Percentiles rank a stretch among this genome's conserved stretches.
phyloP scores from a whole-genome alignment of 2,329 filamentous ascomycete species.

The Ceratocystis ficicola region DNA sequence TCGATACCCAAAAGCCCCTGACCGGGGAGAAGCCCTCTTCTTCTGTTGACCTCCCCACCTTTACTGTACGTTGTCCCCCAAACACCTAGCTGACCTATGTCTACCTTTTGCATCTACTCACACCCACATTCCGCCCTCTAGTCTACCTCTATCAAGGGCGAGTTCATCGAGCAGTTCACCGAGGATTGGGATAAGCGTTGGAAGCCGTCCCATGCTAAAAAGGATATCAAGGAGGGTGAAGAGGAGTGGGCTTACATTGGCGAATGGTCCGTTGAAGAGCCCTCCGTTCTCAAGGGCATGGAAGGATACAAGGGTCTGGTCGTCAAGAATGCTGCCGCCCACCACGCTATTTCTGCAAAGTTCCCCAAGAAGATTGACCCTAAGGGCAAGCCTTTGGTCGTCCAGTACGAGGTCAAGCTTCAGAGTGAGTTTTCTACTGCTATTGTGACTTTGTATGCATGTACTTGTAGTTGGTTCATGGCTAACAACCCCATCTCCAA shows the following conservation, averaged over 20 bases:
- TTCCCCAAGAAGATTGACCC: constrained; percentile 94
- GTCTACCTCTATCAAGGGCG: constrained; percentile 79
- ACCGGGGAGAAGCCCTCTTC: constrained; percentile 52
- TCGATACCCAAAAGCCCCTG: constrained; percentile 30
- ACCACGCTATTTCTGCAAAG: constrained; percentile 98
- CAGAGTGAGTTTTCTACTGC: constrained; percentile 56
- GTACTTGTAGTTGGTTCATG: neutral
- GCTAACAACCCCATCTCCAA: neutral
- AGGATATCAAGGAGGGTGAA: constrained; percentile 58
- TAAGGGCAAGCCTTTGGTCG: constrained; percentile 92
- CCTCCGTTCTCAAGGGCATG: constrained; percentile 77
- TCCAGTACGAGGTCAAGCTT: constrained; percentile 98
- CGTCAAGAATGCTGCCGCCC: constrained; percentile 92
- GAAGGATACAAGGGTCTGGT: constrained; percentile 93
- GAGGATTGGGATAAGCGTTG: constrained; percentile 89
- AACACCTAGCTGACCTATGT: neutral
- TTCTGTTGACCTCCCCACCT: constrained; percentile 60
- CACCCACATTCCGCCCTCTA: constrained; percentile 31
- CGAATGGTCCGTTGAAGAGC: constrained; percentile 95
- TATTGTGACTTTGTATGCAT: neutral
- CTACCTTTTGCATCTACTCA: no score
- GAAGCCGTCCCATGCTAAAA: constrained; percentile 94
- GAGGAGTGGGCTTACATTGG: constrained; percentile 97
- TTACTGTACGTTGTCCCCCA: constrained; percentile 57
- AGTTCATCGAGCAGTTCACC: constrained; percentile 97